A percentile compares a stretch with the other conserved stretches of the same genome.
phyloP scores from a whole-genome alignment of 345 rosid species.

The Adansonia digitata region DNA sequence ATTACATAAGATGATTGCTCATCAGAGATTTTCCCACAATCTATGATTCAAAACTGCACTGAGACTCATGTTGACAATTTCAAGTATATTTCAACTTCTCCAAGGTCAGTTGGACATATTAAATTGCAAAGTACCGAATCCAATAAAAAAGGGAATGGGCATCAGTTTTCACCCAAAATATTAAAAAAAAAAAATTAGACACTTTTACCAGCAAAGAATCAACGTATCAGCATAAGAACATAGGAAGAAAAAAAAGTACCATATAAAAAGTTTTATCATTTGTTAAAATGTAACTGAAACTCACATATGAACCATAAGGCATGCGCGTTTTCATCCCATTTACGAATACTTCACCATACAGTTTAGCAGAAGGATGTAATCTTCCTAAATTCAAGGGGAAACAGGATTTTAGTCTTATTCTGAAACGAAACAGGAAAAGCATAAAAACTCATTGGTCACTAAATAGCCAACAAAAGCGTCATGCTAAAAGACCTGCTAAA shows the following conservation, averaged over 20 bases:
- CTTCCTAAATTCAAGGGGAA: slow-evolving; percentile 55
- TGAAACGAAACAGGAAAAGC: neutral
- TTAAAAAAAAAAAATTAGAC: neutral
- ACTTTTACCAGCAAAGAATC: neutral
- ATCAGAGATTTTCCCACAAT: neutral
- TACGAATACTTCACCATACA: slow-evolving; percentile 80
- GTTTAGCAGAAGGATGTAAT: slow-evolving; percentile 65
- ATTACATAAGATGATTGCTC: neutral
- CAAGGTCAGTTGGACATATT: neutral
- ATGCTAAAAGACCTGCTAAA: slow-evolving; percentile 59
- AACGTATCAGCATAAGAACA: neutral
- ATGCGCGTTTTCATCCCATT: slow-evolving; percentile 64
- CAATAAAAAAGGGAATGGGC: neutral
- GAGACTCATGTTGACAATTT: neutral
- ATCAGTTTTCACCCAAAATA: neutral
- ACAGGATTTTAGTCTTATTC: slow-evolving; percentile 10
- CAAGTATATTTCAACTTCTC: neutral
- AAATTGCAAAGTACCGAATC: neutral
- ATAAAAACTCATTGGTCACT: neutral
- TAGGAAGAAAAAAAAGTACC: neutral
- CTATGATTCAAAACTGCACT: neutral
- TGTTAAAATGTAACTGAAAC: slow-evolving; percentile 23
- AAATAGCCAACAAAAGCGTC: neutral
- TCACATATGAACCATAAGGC: slow-evolving; percentile 92
- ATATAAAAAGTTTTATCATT: neutral